phyloP scores from a whole-genome alignment of 2,329 filamentous ascomycete genomes.

The Daldinia eschscholtzii region DNA sequence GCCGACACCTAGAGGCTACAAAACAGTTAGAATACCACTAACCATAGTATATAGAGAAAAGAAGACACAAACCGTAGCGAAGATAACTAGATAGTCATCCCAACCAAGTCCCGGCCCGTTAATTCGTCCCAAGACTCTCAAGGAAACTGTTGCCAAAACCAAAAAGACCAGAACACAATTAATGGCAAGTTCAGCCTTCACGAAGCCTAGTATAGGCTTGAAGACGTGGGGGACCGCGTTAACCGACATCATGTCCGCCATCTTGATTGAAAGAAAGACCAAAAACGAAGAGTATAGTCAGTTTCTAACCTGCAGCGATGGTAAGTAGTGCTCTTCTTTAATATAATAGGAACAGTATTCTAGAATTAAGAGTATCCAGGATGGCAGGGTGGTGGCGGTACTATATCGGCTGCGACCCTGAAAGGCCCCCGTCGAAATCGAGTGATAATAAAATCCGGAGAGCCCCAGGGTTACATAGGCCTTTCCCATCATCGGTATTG shows the following conservation, averaged over 20 bases:
- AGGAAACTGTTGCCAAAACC: conserved; percentile 48
- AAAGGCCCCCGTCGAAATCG: conserved; percentile 22
- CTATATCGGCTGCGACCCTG: not conserved
- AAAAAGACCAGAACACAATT: conserved; percentile 52
- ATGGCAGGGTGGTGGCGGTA: conserved; percentile 8
- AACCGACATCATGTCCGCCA: conserved; percentile 21
- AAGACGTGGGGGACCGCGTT: conserved; percentile 8
- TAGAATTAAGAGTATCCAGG: conserved; percentile 7
- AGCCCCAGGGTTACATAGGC: conserved; percentile 7
- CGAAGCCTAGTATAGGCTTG: conserved; percentile 44
- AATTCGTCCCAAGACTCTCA: conserved; percentile 50
- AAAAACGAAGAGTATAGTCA: conserved; percentile 13
- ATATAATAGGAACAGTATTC: conserved; percentile 15
- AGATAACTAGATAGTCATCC: conserved; percentile 52
- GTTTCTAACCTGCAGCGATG: conserved; percentile 11
- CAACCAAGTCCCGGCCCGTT: conserved; percentile 52
- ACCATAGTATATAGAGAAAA: not conserved
- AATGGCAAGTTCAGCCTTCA: conserved; percentile 49
- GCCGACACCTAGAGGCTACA: conserved; percentile 37
- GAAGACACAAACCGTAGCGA: conserved; percentile 42
- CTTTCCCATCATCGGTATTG: not conserved
- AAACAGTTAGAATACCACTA: conserved; percentile 10
- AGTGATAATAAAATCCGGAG: conserved; percentile 7
- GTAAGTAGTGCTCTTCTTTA: conserved; percentile 11
- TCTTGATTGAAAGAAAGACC: conserved; percentile 32